phyloP scores from a whole-genome alignment of 2,329 filamentous ascomycete species.

The Lithohypha guttulata region DNA sequence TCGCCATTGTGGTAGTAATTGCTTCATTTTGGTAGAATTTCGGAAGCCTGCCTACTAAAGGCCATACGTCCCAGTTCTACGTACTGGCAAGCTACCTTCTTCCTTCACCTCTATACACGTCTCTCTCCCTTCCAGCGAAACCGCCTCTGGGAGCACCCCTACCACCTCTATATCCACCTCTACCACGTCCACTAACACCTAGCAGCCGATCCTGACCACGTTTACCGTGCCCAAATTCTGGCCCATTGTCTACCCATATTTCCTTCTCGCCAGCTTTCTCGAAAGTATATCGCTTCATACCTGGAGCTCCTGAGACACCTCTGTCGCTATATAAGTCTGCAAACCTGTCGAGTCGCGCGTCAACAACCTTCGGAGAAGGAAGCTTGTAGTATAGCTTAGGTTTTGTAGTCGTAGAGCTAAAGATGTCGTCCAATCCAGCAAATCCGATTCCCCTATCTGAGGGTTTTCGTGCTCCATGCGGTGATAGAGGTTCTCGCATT shows the following conservation, averaged over 20 bases:
- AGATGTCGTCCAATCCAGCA: slow-evolving; percentile 49
- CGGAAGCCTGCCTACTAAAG: neutral
- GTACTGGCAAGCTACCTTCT: slow-evolving; percentile 11
- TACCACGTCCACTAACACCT: slow-evolving; percentile 26
- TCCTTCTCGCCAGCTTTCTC: slow-evolving; percentile 44
- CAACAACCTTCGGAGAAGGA: slow-evolving; percentile 53
- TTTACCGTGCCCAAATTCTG: slow-evolving; percentile 47
- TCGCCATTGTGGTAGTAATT: no score
- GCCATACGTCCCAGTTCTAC: neutral
- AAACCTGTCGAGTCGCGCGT: slow-evolving; percentile 53
- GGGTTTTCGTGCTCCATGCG: slow-evolving; percentile 2
- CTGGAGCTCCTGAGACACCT: slow-evolving; percentile 35
- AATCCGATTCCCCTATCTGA: slow-evolving; percentile 32
- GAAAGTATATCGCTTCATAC: slow-evolving; percentile 62
- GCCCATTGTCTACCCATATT: slow-evolving; percentile 59
- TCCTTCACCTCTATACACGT: slow-evolving; percentile 16
- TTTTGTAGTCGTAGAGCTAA: slow-evolving; percentile 49
- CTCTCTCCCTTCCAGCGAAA: slow-evolving; percentile 13
- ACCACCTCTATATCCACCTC: slow-evolving; percentile 26
- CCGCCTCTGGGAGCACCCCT: slow-evolving; percentile 22
- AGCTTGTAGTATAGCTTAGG: slow-evolving; percentile 57
- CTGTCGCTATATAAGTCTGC: slow-evolving; percentile 28
- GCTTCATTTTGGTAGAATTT: no score
- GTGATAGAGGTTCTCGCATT: slow-evolving; percentile 1
- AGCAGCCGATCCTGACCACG: slow-evolving; percentile 23